Evolutionary conservation across 2,329 filamentous ascomycete species (phyloP), one percentile per base, ranked within the genome.

Genomic region (Aspergillus bombycis): DNA sequence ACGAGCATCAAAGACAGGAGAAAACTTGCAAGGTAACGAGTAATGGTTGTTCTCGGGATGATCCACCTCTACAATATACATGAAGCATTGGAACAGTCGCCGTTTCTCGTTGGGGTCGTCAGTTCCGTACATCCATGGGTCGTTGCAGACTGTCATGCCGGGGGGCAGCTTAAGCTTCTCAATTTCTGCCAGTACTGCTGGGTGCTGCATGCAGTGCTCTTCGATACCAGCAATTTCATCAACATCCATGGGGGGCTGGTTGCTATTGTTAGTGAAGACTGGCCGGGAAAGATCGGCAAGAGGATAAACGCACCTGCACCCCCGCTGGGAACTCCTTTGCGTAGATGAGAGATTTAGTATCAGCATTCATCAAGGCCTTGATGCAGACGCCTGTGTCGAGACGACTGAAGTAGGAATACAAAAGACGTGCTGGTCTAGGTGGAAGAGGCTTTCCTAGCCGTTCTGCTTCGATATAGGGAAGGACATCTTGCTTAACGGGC

Each of bases 71-170:
- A 77, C 67, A 55, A 77, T 66, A 56, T 77, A 80, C 75, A 80
- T 75, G 56, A 78, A 80, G 62, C 76, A 78, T 64, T 80, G 78
- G 62, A 78, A 77, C 14, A 80, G 71, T 3, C 78, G 77, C 26
- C 78, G 73, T 12, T 70, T 74, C 62, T 80, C 77, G n/a, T 78
- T 78, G 6, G 70, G 65, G 43, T 71, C 70, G 41, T 80, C 78
- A 4, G 74, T 77, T 76, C 84, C 86, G 68, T 92, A 93, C 55
- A 91, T 91, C 90, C 90, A 93, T 1, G 86, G 86, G 64, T 88
- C 87, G 57, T 82, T 82, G 65, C 87, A 83, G 30, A 89, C 80
- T 2, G 82, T 81, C 3, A 86, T 81, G 34, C 85, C 86, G 66
- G 85, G 77, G 0, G 87, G 86, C 2, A 89, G 77, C 62, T 88